Evolutionary conservation across 257 asterid species (phyloP), one percentile per base, ranked within the genome.

Genomic region (Solanum peruvianum): DNA sequence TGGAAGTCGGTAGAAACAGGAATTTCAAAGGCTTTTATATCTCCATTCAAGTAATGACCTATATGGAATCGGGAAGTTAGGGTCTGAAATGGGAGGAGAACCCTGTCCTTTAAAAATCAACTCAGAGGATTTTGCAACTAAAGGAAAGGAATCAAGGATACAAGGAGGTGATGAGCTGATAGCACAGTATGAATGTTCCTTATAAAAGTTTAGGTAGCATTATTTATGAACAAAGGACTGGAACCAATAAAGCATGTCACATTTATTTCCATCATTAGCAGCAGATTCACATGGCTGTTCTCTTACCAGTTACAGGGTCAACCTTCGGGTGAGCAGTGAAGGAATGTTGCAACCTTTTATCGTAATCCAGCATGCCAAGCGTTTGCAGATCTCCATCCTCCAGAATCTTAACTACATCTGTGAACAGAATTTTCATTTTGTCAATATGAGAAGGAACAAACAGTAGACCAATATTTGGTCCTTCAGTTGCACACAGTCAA

Each of bases 291-390:
- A 49, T 25, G 81, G 33, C 66, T 83, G 67, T 80, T 47, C 88
- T 87, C 90, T 91, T 94, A 95, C 99, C 99, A 42, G 98, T 97
- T 84, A 95, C 20, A 4, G 98, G 99, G 87, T 97, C 99, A 87
- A 97, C 95, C 90, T 97, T 97, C 3, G 99, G 99, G 90, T 97
- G 99, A 89, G 99, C 99, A 89, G 98, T 95, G 83, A 97, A 97
- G 83, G 98, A 49, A 91, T 95, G 99, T 15, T 92, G 64, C 90
- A 96, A 92, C 89, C 98, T 91, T 90, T 93, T 95, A 93, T 96
- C 99, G 60, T 96, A 96, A 89, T 96, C 99, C 92, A 96, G 90
- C 95, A 95, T 58, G 89, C 99, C 98, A 90, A 96, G 88, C 5
- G 99, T 96, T 91, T 96, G 95, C 60, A 96, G 91, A 87, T 96